These are phyloP conservation scores for Blastobotrys raffinosifermentans DNA, from an alignment of 1,139 yeast species.

Conservation along the genomic window DNA sequence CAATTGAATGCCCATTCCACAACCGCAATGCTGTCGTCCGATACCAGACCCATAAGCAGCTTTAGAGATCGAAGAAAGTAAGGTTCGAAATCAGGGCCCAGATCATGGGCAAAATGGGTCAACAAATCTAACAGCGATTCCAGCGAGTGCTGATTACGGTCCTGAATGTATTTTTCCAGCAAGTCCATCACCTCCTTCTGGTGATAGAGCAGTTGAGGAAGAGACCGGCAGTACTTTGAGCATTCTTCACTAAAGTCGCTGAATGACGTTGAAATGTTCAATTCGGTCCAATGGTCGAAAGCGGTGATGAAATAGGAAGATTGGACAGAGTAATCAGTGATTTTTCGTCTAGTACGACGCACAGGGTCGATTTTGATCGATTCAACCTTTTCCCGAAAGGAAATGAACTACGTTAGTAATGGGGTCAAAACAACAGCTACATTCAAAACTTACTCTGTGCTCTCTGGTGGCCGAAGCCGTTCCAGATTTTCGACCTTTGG, in stretches of 20 bases:
- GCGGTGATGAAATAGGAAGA: constrained; percentile 76
- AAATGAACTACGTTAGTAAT: constrained; percentile 42
- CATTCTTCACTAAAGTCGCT: constrained; percentile 56
- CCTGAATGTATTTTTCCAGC: constrained; percentile 45
- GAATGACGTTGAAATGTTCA: constrained; percentile 71
- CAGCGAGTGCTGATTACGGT: constrained; percentile 62
- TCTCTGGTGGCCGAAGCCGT: constrained; percentile 19
- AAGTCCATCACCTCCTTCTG: constrained; percentile 54
- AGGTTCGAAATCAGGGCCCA: constrained; percentile 84
- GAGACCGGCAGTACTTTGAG: constrained; percentile 53
- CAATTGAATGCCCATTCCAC: constrained; percentile 83
- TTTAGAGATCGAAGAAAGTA: constrained; percentile 53
- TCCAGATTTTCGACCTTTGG: constrained; percentile 19
- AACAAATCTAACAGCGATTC: constrained; percentile 79
- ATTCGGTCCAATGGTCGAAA: constrained; percentile 80
- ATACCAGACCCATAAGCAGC: constrained; percentile 44
- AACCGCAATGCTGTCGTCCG: constrained; percentile 47
- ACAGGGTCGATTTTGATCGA: constrained; percentile 80
- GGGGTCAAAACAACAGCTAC: too few relatives aligned
- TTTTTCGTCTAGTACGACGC: constrained; percentile 54
- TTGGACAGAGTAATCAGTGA: constrained; percentile 55
- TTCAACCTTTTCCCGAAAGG: constrained; percentile 81
- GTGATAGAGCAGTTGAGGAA: constrained; percentile 78
- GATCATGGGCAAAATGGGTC: constrained; percentile 84
- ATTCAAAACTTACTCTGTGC: constrained; percentile 20